phyloP scores from a whole-genome alignment of 2,329 filamentous ascomycete genomes.

The Ilyonectria robusta region DNA sequence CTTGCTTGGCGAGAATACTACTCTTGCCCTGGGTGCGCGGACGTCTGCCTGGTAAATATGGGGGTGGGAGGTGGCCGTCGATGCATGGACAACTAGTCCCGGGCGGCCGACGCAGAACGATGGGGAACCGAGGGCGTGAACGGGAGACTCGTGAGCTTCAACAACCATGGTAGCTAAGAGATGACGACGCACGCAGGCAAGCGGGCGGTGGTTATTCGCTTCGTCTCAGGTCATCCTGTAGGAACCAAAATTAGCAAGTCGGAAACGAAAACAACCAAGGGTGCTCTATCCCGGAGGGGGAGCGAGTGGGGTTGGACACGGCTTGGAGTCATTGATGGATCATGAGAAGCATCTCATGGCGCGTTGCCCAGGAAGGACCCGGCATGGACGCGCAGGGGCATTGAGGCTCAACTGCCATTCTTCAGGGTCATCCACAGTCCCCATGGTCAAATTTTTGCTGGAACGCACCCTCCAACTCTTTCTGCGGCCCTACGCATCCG shows the following conservation, averaged over 20 bases:
- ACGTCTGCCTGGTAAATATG: conserved; percentile 29
- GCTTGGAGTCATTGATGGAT: conserved; percentile 6
- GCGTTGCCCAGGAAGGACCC: not conserved
- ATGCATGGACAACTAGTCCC: conserved; percentile 4
- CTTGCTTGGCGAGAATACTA: not conserved
- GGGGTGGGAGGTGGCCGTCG: conserved; percentile 4
- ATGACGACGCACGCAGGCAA: conserved; percentile 26
- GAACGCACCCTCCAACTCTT: not conserved
- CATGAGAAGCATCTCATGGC: conserved; percentile 6
- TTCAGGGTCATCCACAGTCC: conserved; percentile 4
- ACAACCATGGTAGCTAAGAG: not conserved
- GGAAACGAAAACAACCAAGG: conserved; percentile 8
- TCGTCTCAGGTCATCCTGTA: not conserved
- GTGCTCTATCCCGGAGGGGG: not conserved
- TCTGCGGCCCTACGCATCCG: not conserved
- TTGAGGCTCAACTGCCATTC: conserved; percentile 1
- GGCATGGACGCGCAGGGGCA: not conserved
- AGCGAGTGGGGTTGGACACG: not conserved
- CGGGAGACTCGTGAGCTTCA: not conserved
- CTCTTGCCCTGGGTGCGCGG: not conserved
- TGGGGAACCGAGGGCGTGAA: conserved; percentile 20
- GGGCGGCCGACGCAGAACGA: conserved; percentile 17
- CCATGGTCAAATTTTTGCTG: not conserved
- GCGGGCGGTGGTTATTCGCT: not conserved
- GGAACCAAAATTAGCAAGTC: conserved; percentile 18